These are phyloP conservation scores for Euphrasia arctica DNA, from an alignment of 305 asterid species.

Conservation along the genomic window DNA sequence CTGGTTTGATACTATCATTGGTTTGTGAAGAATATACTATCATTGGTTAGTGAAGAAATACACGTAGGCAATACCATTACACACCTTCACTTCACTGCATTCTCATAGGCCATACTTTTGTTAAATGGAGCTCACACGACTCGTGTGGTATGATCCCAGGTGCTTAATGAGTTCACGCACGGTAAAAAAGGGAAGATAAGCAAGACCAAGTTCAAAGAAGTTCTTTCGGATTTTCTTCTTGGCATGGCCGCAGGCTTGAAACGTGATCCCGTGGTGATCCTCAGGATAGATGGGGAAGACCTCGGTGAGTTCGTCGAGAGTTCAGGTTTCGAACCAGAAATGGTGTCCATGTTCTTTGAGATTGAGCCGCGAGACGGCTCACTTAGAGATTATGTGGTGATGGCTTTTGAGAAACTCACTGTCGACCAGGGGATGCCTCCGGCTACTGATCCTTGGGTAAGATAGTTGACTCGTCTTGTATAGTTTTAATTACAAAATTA, in stretches of 20 bases:
- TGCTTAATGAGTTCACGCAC: constrained; percentile 77
- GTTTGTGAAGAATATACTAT: background rate
- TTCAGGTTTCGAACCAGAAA: constrained; percentile 60
- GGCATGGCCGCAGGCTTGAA: constrained; percentile 97
- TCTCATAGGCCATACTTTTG: background rate
- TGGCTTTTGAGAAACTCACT: constrained; percentile 73
- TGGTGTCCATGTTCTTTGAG: constrained; percentile 53
- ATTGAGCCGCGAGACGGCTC: constrained; percentile 46
- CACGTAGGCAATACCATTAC: background rate
- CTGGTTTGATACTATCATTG: background rate
- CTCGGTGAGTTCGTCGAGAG: constrained; percentile 60
- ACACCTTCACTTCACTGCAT: background rate
- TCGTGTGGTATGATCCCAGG: constrained; percentile 44
- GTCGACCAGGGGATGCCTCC: constrained; percentile 97
- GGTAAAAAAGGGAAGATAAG: constrained; percentile 65
- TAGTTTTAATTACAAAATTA: background rate
- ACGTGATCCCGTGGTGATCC: constrained; percentile 92
- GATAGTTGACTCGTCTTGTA: background rate
- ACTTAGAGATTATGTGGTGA: constrained; percentile 52
- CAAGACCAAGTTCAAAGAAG: constrained; percentile 75
- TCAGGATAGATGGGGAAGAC: constrained; percentile 90
- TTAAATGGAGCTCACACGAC: background rate
- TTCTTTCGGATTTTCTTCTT: constrained; percentile 72
- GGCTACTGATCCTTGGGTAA: constrained; percentile 89
- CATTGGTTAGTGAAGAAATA: background rate